Evolutionary conservation across 495 filamentous ascomycete genomes (phyloP).

Genomic region (Aspergillus sclerotioniger): DNA sequence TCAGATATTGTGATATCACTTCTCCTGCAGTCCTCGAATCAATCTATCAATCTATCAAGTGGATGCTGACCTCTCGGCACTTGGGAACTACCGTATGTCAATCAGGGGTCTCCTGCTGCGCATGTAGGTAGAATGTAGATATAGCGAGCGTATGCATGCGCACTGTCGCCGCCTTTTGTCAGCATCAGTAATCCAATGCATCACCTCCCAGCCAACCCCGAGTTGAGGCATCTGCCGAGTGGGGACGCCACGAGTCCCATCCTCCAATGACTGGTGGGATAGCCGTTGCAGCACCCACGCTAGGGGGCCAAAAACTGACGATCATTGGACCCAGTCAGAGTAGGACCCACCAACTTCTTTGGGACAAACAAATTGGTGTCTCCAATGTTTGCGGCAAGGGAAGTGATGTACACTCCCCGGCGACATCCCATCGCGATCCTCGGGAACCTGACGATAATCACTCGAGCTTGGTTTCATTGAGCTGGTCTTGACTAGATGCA

Average conservation of each 20-base stretch:
- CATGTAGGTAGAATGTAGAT: too few relatives aligned
- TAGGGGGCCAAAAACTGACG: background rate
- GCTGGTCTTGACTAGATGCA: too few relatives aligned
- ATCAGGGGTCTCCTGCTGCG: too few relatives aligned
- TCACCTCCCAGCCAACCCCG: background rate
- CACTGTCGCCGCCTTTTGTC: background rate
- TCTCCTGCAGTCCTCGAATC: background rate
- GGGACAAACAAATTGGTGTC: background rate
- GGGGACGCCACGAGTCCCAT: background rate
- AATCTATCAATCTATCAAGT: too few relatives aligned
- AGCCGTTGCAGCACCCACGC: slow-evolving; percentile 3
- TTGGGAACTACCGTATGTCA: too few relatives aligned
- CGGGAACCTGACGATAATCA: too few relatives aligned
- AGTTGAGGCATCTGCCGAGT: background rate
- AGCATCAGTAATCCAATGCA: background rate
- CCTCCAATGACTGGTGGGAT: background rate
- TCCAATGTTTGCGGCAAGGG: background rate
- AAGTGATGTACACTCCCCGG: background rate
- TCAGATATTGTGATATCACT: background rate
- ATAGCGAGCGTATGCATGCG: too few relatives aligned
- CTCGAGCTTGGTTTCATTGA: too few relatives aligned
- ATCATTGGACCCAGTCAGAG: background rate
- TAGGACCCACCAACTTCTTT: background rate
- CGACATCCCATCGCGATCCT: background rate
- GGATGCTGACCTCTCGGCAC: too few relatives aligned